A percentile compares a stretch with the other conserved stretches of the same genome.
Evolutionary conservation across 2,329 filamentous ascomycete species (phyloP).

Genomic region (Diaporthe velutina): DNA sequence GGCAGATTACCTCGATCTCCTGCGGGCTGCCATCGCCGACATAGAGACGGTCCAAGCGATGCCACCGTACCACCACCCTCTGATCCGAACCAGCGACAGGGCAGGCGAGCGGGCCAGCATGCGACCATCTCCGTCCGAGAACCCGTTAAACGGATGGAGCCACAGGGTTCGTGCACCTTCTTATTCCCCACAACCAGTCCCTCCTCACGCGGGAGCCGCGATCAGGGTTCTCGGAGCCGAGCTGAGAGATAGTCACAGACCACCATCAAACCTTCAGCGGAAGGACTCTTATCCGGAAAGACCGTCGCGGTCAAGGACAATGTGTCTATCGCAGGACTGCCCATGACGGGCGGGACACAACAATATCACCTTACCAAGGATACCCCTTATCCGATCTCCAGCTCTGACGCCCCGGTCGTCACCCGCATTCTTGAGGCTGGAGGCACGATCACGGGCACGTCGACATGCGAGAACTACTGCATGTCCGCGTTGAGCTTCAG

Average conservation of each 20-base stretch:
- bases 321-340: constrained; percentile 41
- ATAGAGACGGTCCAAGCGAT: constrained; percentile 35
- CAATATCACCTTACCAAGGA: constrained; percentile 37
- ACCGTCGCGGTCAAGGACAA: constrained; percentile 43
- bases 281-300: constrained; percentile 37
- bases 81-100: neutral
- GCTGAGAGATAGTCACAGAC: constrained; percentile 27
- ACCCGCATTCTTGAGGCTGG: constrained; percentile 39
- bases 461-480: constrained; percentile 43
- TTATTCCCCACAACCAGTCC: neutral
- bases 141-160: constrained; percentile 37
- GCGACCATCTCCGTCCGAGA: constrained; percentile 20
- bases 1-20: constrained; percentile 32
- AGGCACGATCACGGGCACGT: constrained; percentile 39
- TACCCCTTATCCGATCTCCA: constrained; percentile 37
- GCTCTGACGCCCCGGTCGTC: constrained; percentile 40
- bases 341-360: constrained; percentile 41
- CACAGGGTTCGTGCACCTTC: constrained; percentile 27
- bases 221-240: neutral
- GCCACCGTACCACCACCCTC: constrained; percentile 30
- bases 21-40: constrained; percentile 28
- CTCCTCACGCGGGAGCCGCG: neutral
- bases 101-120: constrained; percentile 22
- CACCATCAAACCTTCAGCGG: constrained; percentile 23
- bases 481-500: constrained; percentile 41